Evolutionary conservation across 2,329 filamentous ascomycete genomes (phyloP), one percentile per base, ranked within the genome.

Genomic region (Talaromyces verruculosus): DNA sequence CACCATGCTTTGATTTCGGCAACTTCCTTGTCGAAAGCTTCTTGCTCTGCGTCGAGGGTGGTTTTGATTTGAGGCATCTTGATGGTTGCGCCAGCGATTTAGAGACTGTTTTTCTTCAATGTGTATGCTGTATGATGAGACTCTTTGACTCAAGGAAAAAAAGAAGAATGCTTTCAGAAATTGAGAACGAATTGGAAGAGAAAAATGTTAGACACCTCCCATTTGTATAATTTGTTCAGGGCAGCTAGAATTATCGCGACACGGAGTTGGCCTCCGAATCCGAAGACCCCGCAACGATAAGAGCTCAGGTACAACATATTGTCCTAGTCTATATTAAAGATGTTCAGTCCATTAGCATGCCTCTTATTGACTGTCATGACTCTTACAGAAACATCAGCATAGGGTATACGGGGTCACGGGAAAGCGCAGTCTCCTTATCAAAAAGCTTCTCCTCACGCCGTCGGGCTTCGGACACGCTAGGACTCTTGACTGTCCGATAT

Each of bases 361-460:
- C 10, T 30, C n/a, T 5, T 5, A 51, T 51, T 15, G 47, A n/a
- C 25, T 30, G 19, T 47, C 19, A 45, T 13, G 19, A 47, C 19
- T 15, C 43, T 19, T 47, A 22, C 25, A 47, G 43, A 22, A 10
- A 19, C 25, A 47, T 25, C 55, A 59, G 37, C 19, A 59, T 59
- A 59, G 55, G 55, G 33, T 35, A 39, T 59, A 35, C 55, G 55
- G 55, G 55, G 55, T 59, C 55, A 59, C 55, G 35, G 55, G 55
- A 39, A 30, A 51, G 3, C 1, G 3, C 25, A 30, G 17, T 51
- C 11, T 30, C 47, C 47, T 51, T 53, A 53, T 53, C 49, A 33
- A 5, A 53, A 53, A 33, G 49, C 49, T 53, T 53, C 49, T 49
- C 45, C 45, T 33, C 49, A 53, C 49, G 5, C 57, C 25, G 19